These are phyloP conservation scores for Isabelozyma pseudorhagii DNA, from an alignment of 805 yeast species.

Conservation along the genomic window DNA sequence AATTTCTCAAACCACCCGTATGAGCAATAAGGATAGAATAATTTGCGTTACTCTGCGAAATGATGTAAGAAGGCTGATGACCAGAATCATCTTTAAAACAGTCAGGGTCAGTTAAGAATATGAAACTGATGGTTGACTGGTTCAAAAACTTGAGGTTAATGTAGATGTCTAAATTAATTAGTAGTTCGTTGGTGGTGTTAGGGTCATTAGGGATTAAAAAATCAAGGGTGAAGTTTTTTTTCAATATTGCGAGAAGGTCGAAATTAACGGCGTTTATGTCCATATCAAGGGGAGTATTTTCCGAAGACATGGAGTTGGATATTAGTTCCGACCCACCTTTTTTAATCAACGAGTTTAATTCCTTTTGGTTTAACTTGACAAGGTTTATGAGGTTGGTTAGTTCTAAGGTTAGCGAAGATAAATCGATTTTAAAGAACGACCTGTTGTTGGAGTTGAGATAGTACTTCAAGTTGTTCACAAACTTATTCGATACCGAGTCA, in stretches of 20 bases:
- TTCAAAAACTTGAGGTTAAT: slow-evolving; percentile 22
- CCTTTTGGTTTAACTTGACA: slow-evolving; percentile 7
- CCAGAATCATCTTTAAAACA: slow-evolving; percentile 8
- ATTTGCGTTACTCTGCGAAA: slow-evolving; percentile 22
- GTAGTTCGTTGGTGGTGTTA: slow-evolving; percentile 28
- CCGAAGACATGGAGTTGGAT: neutral
- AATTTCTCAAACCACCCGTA: slow-evolving; percentile 41
- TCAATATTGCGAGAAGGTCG: slow-evolving; percentile 28
- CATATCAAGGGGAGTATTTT: neutral
- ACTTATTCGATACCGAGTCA: slow-evolving; percentile 14
- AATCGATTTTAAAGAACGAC: slow-evolving; percentile 60
- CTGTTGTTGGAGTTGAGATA: slow-evolving; percentile 40
- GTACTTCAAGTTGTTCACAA: slow-evolving; percentile 27
- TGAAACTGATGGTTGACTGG: slow-evolving; percentile 14
- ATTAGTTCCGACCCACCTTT: neutral
- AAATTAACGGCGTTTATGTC: slow-evolving; percentile 13
- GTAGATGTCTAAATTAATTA: slow-evolving; percentile 32
- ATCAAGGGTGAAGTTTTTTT: slow-evolving; percentile 34
- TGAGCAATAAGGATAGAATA: slow-evolving; percentile 30
- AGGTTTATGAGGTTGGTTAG: slow-evolving; percentile 35
- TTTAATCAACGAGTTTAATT: neutral
- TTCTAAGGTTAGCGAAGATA: slow-evolving; percentile 60
- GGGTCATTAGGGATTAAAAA: slow-evolving; percentile 33
- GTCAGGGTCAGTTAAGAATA: slow-evolving; percentile 18
- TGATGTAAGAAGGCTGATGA: slow-evolving; percentile 24